Base-by-base conservation (phyloP, 148 eudicot genomes). In the Cornus controversa region DNA sequence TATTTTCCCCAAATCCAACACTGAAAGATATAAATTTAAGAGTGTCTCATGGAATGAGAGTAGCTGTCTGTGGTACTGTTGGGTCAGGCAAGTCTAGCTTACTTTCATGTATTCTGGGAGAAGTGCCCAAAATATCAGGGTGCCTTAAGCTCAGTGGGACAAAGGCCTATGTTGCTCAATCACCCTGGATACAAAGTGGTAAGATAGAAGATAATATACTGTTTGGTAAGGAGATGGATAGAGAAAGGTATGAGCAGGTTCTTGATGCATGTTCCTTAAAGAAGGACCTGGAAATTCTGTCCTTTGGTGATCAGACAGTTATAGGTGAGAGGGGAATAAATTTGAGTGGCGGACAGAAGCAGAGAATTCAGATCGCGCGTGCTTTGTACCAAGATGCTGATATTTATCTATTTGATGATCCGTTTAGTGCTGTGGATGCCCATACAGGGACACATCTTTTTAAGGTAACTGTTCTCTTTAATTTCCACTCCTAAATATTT, bases 1-100 rank as follows among this genome's bases (percentile, higher is more conserved):
- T 54, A 29, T 70, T 71, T 10, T 40, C 69, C 24, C 5, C 69
- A 29, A 74, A 42, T 47, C 76, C 75, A 11, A 71, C 84, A 67
- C 66, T 86, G 74, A 82, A 72, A 73, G 85, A 86, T 71, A 75
- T 86, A 54, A 86, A 82, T 75, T 73, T 84, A 20, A 71, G 71
- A 62, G 75, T 86, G 45, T 18, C 47, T 5, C 75, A 74, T 77
- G 87, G 85, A 27, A 77, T 78, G 82, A 80, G 75, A 45, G 84
- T 86, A 4, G 89, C 89, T 29, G 42, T 86, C 6, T 86, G 87
- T 72, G 87, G 89, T 24, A 77, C 87, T 29, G 88, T 86, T 67
- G 91, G 91, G 58, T 84, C 91, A 28, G 91, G 91, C 14, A 89
- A 86, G 54, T 89, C 91, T 13, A 81, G 85, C 70, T 80, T 86